Evolutionary conservation across 495 filamentous ascomycete species (phyloP).

Genomic region (Lasiosphaeriaceae sp.): DNA sequence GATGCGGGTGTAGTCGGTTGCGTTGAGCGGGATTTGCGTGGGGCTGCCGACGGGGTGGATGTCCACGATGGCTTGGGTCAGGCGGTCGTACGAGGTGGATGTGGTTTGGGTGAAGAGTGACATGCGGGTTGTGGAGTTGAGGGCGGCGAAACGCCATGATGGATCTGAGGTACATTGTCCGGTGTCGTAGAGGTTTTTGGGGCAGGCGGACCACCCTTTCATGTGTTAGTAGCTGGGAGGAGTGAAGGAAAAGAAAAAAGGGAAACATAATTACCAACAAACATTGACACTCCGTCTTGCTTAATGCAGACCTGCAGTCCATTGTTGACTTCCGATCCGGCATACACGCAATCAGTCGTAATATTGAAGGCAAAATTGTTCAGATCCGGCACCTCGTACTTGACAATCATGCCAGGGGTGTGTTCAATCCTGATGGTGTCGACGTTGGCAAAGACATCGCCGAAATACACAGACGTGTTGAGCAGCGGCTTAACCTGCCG

Average conservation of each 20-base stretch:
- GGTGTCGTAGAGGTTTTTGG: slow-evolving; percentile 2
- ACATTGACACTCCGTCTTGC: slow-evolving; percentile 5
- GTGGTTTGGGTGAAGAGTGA: slow-evolving; percentile 3
- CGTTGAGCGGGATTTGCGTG: not conserved
- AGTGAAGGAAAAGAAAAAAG: too few species aligned
- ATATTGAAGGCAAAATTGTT: slow-evolving; percentile 1
- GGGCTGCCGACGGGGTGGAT: not conserved
- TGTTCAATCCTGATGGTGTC: slow-evolving; percentile 11
- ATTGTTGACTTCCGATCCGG: slow-evolving; percentile 8
- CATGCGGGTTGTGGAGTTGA: slow-evolving; percentile 9
- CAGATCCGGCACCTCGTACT: not conserved
- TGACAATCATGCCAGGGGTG: slow-evolving; percentile 11
- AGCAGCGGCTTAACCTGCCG: slow-evolving; percentile 6
- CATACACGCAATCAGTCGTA: slow-evolving; percentile 8
- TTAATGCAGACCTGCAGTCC: slow-evolving; percentile 15
- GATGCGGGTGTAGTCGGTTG: slow-evolving; percentile 6
- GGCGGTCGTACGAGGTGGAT: slow-evolving; percentile 11
- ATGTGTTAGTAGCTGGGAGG: not conserved
- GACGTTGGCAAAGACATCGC: not conserved
- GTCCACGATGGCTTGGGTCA: slow-evolving; percentile 10
- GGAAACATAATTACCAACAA: not conserved
- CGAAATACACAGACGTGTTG: slow-evolving; percentile 13
- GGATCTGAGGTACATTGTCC: not conserved
- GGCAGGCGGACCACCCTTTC: slow-evolving; percentile 16
- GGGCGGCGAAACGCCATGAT: slow-evolving; percentile 2